These are phyloP conservation scores for Panus rudis DNA, from an alignment of 768 basidiomycete genomes.

Conservation along the genomic window DNA sequence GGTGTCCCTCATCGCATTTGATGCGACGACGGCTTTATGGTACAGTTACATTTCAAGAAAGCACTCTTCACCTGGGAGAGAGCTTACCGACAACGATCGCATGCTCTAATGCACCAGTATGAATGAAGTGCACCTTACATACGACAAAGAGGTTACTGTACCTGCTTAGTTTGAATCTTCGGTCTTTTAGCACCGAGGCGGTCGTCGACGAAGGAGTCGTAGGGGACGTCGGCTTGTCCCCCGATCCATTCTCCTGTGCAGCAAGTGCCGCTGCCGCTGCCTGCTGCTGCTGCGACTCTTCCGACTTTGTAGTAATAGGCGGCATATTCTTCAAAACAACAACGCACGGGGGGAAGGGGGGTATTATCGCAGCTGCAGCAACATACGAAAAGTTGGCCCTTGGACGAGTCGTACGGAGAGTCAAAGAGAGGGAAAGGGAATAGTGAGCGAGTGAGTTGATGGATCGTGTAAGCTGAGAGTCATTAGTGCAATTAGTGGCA, in stretches of 20 bases:
- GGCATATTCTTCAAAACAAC: too few relatives aligned
- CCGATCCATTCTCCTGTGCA: slow-evolving; percentile 3
- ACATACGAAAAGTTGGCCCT: too few relatives aligned
- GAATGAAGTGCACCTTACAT: slow-evolving; percentile 2
- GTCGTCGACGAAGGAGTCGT: too few relatives aligned
- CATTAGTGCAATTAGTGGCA: too few relatives aligned
- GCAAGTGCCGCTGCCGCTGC: not conserved
- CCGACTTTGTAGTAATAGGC: not conserved
- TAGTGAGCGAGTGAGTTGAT: too few relatives aligned
- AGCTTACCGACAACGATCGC: slow-evolving; percentile 84
- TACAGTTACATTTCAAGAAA: slow-evolving; percentile 1
- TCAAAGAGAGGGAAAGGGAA: too few relatives aligned
- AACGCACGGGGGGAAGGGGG: too few relatives aligned
- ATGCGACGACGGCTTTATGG: slow-evolving; percentile 64
- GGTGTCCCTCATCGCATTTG: slow-evolving; percentile 85
- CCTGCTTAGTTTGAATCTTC: slow-evolving; percentile 86
- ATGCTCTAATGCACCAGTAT: slow-evolving; percentile 55
- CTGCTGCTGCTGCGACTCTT: slow-evolving; percentile 3
- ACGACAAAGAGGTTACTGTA: too few relatives aligned
- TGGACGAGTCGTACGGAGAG: too few relatives aligned
- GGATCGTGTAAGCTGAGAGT: too few relatives aligned
- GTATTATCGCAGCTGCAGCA: too few relatives aligned
- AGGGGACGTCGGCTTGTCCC: slow-evolving; percentile 9
- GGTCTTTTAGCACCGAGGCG: slow-evolving; percentile 52
- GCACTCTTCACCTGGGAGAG: slow-evolving; percentile 1